Evolutionary conservation across 495 filamentous ascomycete genomes (phyloP).

Genomic region (Penicilliopsis zonata): DNA sequence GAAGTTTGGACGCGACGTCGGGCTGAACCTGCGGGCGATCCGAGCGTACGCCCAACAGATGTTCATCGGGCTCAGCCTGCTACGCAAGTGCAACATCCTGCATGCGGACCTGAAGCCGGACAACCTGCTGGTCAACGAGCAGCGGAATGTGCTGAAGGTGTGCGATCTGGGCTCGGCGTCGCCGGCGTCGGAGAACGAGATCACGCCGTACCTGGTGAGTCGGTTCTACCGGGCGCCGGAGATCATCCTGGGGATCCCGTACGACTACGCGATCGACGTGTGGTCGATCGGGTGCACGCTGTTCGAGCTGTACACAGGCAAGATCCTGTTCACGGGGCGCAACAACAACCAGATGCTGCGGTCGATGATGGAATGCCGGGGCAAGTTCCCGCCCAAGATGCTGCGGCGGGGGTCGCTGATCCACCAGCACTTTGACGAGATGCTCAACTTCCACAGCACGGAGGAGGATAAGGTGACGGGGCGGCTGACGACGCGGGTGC

Average conservation of each 20-base stretch:
- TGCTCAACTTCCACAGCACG: slow-evolving; percentile 73
- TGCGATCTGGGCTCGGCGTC: slow-evolving; percentile 93
- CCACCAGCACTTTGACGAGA: slow-evolving; percentile 72
- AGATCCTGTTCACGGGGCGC: slow-evolving; percentile 88
- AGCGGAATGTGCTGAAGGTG: slow-evolving; percentile 76
- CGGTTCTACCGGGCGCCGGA: slow-evolving; percentile 96
- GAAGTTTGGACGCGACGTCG: slow-evolving; percentile 89
- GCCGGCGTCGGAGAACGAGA: slow-evolving; percentile 78
- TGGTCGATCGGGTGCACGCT: slow-evolving; percentile 97
- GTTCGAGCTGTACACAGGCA: slow-evolving; percentile 93
- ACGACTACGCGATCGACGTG: slow-evolving; percentile 89
- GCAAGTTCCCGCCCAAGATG: slow-evolving; percentile 80
- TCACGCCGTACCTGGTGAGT: slow-evolving; percentile 87
- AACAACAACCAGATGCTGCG: slow-evolving; percentile 98
- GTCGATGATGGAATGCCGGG: slow-evolving; percentile 90
- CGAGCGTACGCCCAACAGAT: slow-evolving; percentile 87
- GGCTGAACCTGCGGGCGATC: slow-evolving; percentile 77
- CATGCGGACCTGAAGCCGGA: slow-evolving; percentile 96
- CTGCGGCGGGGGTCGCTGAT: slow-evolving; percentile 67
- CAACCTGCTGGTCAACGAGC: slow-evolving; percentile 87
- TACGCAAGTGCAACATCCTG: slow-evolving; percentile 84
- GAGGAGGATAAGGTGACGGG: slow-evolving; percentile 80
- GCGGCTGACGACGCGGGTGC: slow-evolving; percentile 56
- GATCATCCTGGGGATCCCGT: slow-evolving; percentile 90
- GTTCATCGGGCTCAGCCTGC: slow-evolving; percentile 72